Evolutionary conservation across 106 monocot genomes (phyloP).

Genomic region (Allium cepa): DNA sequence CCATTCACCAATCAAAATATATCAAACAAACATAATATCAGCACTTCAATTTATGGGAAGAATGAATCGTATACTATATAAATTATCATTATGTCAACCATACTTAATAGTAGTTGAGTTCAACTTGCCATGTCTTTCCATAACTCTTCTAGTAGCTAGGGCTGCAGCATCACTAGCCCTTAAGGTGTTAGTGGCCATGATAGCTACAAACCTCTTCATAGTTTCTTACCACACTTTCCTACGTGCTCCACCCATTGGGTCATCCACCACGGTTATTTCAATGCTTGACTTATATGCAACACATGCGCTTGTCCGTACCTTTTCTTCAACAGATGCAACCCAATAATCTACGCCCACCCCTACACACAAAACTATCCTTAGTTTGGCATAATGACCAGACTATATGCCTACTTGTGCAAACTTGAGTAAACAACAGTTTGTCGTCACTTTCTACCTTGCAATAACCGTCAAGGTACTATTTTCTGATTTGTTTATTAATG

Average conservation of each 20-base stretch:
- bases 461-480: too few relatives aligned
- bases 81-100: neutral
- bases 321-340: neutral
- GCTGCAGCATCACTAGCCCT: conserved; percentile 89
- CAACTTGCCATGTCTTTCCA: conserved; percentile 56
- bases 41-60: neutral
- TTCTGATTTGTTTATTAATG: too few relatives aligned
- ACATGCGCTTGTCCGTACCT: neutral
- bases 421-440: too few relatives aligned
- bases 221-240: conserved; percentile 77
- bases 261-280: neutral
- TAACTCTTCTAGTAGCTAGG: conserved; percentile 85
- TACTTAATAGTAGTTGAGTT: conserved; percentile 19
- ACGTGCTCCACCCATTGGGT: conserved; percentile 57
- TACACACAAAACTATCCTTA: too few relatives aligned
- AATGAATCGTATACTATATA: neutral
- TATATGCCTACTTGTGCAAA: too few relatives aligned
- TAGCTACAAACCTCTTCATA: conserved; percentile 58
- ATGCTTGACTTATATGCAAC: too few relatives aligned
- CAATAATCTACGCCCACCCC: too few relatives aligned
- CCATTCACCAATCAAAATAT: too few relatives aligned
- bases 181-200: conserved; percentile 77
- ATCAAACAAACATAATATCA: too few relatives aligned
- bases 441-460: too few relatives aligned
- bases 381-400: too few relatives aligned